Base-by-base conservation (phyloP, 345 rosid genomes). In the Citrus mangshanensis region DNA sequence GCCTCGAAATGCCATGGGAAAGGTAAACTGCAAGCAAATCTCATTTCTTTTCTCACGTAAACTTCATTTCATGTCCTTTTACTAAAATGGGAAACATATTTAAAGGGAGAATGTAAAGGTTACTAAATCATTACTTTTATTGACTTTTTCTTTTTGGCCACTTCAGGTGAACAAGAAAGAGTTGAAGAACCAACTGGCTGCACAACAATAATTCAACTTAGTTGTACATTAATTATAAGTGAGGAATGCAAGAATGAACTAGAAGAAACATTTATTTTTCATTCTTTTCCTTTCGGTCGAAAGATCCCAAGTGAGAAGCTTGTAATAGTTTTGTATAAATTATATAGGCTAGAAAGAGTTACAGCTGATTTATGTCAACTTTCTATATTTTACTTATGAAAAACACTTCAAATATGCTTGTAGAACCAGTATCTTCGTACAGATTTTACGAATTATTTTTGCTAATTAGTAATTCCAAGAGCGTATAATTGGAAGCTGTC, bases 1-100 rank as follows among this genome's bases (percentile, higher is more conserved):
- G 60, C 99, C 99, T 28, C 98, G 98, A 37, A 94, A 96, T 77
- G 98, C 99, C 28, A 96, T 96, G 99, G 98, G 99, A 80, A 96
- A 96, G 98, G 98, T 96, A 68, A 75, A 24, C 21, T 68, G 32
- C 65, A 37, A 22, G 6, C 81, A 61, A 59, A 1, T 63, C 69
- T 40, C 18, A 51, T 30, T 35, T 68, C 55, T n/a, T 18, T 35
- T 38, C 22, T 3, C 30, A 25, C 40, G 46, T 37, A 67, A 7
- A 63, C 28, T 24, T n/a, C 1, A 9, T 63, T 68, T 9, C 61
- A 49, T 60, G n/a, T 75, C 30, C 73, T 72, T 34, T 68, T 10
- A 37, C 32, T 35, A 18, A 14, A 46, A 16, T 4, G 22, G n/a
- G 38, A 73, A 13, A 27, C 68, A 25, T 8, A 16, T 46, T 51